Evolutionary conservation across 495 filamentous ascomycete genomes (phyloP).

Genomic region (Thozetella sp.): DNA sequence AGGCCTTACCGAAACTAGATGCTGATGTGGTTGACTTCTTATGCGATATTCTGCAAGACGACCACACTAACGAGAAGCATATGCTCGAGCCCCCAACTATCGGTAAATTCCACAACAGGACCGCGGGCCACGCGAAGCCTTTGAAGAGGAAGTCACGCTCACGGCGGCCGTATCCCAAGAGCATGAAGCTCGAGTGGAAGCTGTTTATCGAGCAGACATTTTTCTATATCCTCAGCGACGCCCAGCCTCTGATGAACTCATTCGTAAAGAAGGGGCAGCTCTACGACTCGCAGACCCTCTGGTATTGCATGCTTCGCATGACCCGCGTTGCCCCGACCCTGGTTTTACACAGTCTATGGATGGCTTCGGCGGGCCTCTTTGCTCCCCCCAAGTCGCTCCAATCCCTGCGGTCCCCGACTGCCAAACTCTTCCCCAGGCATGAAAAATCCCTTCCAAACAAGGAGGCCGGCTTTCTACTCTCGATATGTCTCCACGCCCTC

Average conservation of each 20-base stretch:
- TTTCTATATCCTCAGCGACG: slow-evolving; percentile 72
- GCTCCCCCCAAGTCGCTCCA: slow-evolving; percentile 61
- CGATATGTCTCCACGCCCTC: slow-evolving; percentile 55
- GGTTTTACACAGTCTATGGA: slow-evolving; percentile 79
- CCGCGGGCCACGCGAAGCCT: slow-evolving; percentile 24
- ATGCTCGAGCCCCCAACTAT: slow-evolving; percentile 40
- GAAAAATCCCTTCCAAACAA: slow-evolving; percentile 35
- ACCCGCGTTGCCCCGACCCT: slow-evolving; percentile 53
- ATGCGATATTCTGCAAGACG: slow-evolving; percentile 52
- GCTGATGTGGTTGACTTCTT: slow-evolving; percentile 51
- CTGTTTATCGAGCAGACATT: slow-evolving; percentile 72
- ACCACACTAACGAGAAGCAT: slow-evolving; percentile 48
- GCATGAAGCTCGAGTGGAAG: slow-evolving; percentile 46
- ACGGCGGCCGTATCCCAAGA: slow-evolving; percentile 11
- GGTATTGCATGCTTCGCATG: slow-evolving; percentile 53
- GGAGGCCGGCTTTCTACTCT: slow-evolving; percentile 50
- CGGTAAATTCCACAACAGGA: slow-evolving; percentile 21
- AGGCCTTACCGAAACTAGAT: slow-evolving; percentile 41
- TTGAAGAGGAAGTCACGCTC: slow-evolving; percentile 34
- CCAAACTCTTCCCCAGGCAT: slow-evolving; percentile 36
- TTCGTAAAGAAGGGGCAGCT: slow-evolving; percentile 55
- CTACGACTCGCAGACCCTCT: slow-evolving; percentile 51
- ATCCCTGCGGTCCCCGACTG: slow-evolving; percentile 35
- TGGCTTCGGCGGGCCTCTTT: slow-evolving; percentile 68
- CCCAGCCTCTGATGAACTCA: slow-evolving; percentile 63